Evolutionary conservation across 164 flowering plant species (phyloP), one percentile per base, ranked within the genome.

Genomic region (Brasenia schreberi): DNA sequence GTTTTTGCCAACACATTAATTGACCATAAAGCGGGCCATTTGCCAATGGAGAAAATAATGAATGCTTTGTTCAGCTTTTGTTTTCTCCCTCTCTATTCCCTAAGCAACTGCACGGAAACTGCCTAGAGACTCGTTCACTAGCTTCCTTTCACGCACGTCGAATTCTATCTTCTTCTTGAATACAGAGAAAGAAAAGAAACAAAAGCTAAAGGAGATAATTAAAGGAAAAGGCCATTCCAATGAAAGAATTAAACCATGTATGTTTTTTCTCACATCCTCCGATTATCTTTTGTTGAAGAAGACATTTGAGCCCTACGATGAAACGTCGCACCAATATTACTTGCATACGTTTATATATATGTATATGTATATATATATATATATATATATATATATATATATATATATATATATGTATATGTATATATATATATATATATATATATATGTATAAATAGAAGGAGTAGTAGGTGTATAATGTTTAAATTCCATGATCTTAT

Each of bases 21-120:
- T 4, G 23, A 63, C 42, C 27, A 58, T 43, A 63, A 49, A 59
- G 43, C 9, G 42, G 17, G 63, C 66, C 60, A 76, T 67, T 69
- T 56, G 69, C 62, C 39, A 33, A 33, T 33, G 16, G 56, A 16
- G 62, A 76, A 64, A 19, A 43, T 64, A 76, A 79, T 74, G 82
- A 59, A 72, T 73, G 71, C 73, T 81, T 81, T 72, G 73, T 82
- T 74, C 80, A 65, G 77, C 68, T 76, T 68, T 70, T 65, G 61
- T 62, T 68, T 66, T 43, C 67, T 66, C 49, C 62, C 56, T 64
- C 81, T 83, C 82, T 83, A 80, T 85, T 81, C 85, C 75, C 64
- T n/a, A 10, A 77, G 87, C 80, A 81, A 81, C 83, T 78, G 72
- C 85, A 19, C 70, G 72, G 88, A 84, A 82, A 71, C 59, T 81